phyloP scores from a whole-genome alignment of 768 basidiomycete genomes.

The Panus rudis region DNA sequence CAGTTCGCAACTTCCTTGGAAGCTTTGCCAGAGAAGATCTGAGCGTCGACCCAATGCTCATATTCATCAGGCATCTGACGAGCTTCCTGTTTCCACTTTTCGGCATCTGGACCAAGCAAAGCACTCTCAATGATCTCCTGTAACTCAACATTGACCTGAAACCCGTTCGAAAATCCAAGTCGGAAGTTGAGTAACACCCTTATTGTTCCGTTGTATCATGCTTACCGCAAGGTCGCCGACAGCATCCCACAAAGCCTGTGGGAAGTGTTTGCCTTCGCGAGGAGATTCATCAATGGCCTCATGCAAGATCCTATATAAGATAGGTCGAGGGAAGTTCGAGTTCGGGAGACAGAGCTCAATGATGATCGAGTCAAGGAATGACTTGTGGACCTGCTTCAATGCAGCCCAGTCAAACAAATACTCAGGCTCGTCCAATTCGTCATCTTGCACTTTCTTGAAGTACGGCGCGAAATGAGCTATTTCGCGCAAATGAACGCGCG shows the following conservation, averaged over 20 bases:
- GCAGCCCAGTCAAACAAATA: conserved; percentile 60
- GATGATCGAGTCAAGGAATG: conserved; percentile 79
- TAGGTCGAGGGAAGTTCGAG: conserved; percentile 56
- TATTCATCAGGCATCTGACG: conserved; percentile 55
- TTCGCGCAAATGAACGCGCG: neutral
- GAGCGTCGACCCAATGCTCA: conserved; percentile 64
- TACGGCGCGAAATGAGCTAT: conserved; percentile 68
- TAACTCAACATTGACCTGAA: conserved; percentile 57
- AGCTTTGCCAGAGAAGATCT: conserved; percentile 53
- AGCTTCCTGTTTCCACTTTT: conserved; percentile 41
- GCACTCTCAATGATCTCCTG: conserved; percentile 59
- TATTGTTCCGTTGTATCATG: too few relatives aligned
- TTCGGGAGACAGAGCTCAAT: conserved; percentile 76
- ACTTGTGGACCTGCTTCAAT: conserved; percentile 58
- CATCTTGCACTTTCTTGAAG: conserved; percentile 52
- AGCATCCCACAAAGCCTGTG: conserved; percentile 75
- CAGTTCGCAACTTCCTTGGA: conserved; percentile 42
- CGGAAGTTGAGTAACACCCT: neutral
- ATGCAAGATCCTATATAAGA: conserved; percentile 59
- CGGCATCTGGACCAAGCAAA: conserved; percentile 48
- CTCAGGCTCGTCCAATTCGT: conserved; percentile 39
- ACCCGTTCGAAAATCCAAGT: neutral
- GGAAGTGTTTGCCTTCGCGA: conserved; percentile 66
- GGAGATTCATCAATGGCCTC: conserved; percentile 72
- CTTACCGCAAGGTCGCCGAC: conserved; percentile 74